Evolutionary conservation across 2,329 filamentous ascomycete genomes (phyloP).

Genomic region (Talaromyces rugulosus): DNA sequence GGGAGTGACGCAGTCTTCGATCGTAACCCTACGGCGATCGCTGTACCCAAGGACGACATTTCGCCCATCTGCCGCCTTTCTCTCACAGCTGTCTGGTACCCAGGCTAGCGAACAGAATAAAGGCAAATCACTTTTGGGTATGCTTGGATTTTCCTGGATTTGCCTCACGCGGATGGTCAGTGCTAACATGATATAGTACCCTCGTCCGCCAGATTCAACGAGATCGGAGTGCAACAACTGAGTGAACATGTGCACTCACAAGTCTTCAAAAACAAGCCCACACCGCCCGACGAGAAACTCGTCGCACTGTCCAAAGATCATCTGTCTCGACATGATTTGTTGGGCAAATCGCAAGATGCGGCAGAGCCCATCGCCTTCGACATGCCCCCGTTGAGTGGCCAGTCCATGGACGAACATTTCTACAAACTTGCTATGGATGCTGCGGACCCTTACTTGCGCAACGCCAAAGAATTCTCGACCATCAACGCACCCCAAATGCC

Average conservation of each 20-base stretch:
- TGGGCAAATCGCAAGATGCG: conserved; percentile 84
- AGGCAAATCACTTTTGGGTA: conserved; percentile 27
- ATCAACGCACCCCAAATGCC: conserved; percentile 56
- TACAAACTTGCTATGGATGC: conserved; percentile 79
- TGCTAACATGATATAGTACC: conserved; percentile 25
- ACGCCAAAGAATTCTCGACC: conserved; percentile 70
- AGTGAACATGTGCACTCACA: conserved; percentile 79
- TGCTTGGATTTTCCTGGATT: not conserved
- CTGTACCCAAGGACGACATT: not conserved
- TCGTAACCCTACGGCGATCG: conserved; percentile 1
- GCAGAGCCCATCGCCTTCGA: conserved; percentile 76
- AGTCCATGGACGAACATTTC: conserved; percentile 90
- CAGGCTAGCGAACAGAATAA: not conserved
- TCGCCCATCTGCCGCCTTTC: not conserved
- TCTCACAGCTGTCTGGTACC: not conserved
- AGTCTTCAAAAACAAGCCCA: conserved; percentile 61
- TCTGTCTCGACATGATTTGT: conserved; percentile 75
- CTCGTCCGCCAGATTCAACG: conserved; percentile 69
- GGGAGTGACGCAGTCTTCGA: conserved; percentile 10
- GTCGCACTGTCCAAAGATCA: conserved; percentile 79
- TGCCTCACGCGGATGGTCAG: not conserved
- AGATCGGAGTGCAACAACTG: conserved; percentile 91
- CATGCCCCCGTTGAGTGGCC: conserved; percentile 72
- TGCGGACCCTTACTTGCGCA: conserved; percentile 74
- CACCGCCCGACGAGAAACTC: conserved; percentile 63